These are phyloP conservation scores for Trypanosoma scelopori DNA, from an alignment of 208 protist species.

Conservation along the genomic window DNA sequence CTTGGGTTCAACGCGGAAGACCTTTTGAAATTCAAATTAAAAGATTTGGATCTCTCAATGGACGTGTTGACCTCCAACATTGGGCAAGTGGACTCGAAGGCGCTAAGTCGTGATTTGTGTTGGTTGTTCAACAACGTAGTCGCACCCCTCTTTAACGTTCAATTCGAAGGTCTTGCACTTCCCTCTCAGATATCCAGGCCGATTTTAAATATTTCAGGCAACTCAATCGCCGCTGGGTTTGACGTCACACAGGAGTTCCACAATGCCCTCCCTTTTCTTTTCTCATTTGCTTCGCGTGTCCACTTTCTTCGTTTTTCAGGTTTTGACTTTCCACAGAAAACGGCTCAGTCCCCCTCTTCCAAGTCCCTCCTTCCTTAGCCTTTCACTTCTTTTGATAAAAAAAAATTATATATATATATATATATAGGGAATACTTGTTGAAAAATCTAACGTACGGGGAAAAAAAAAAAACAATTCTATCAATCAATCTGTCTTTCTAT, in stretches of 20 bases:
- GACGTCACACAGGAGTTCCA: constrained; percentile 29
- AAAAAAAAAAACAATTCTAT: too few species aligned
- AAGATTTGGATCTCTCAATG: constrained; percentile 31
- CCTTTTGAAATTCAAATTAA: constrained; percentile 28
- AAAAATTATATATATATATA: too few species aligned
- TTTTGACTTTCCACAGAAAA: not conserved
- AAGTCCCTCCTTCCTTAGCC: too few species aligned
- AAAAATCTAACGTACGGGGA: too few species aligned
- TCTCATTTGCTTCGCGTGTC: not conserved
- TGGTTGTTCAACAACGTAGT: constrained; percentile 30
- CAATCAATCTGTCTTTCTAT: too few species aligned
- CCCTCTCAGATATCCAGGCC: constrained; percentile 29
- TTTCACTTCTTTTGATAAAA: too few species aligned
- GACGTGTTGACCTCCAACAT: constrained; percentile 42
- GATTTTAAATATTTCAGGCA: constrained; percentile 26
- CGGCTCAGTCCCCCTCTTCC: too few species aligned
- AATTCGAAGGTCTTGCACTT: constrained; percentile 27
- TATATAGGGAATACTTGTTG: too few species aligned
- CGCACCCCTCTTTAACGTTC: constrained; percentile 39
- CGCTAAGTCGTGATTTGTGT: constrained; percentile 24
- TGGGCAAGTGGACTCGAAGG: constrained; percentile 27
- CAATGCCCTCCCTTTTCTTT: not conserved
- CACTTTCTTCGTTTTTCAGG: not conserved
- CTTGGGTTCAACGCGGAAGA: constrained; percentile 20
- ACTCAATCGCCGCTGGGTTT: constrained; percentile 25